Conservation (phyloP, 257 asterid species). For the Linderniella brevidens region DNA sequence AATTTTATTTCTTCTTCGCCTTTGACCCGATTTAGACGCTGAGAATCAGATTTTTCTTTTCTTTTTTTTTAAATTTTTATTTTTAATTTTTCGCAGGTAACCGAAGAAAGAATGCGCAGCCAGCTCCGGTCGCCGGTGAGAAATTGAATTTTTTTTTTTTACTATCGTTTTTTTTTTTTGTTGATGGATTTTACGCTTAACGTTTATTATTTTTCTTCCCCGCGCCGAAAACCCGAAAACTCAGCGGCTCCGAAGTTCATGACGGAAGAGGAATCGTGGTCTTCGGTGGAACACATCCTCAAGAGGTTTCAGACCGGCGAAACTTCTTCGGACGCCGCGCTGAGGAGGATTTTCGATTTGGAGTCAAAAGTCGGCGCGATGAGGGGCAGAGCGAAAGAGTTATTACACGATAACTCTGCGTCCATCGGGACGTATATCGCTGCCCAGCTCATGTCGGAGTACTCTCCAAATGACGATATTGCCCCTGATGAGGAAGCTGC, state of each 20-base stretch:
- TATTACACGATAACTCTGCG: slow-evolving; percentile 33
- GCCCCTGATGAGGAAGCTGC: slow-evolving; percentile 28
- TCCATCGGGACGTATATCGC: slow-evolving; percentile 25
- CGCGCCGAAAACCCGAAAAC: too few species aligned
- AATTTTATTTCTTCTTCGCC: slow-evolving; percentile 4
- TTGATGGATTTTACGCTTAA: too few species aligned
- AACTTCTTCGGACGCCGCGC: slow-evolving; percentile 21
- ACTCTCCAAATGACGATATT: slow-evolving; percentile 15
- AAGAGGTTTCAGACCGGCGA: slow-evolving; percentile 21
- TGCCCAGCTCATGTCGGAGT: slow-evolving; percentile 34
- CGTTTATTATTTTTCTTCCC: too few species aligned
- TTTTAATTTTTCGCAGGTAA: too few species aligned
- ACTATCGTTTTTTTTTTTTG: too few species aligned
- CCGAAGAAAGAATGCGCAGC: too few species aligned
- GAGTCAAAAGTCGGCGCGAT: slow-evolving; percentile 26
- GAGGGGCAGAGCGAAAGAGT: slow-evolving; percentile 28
- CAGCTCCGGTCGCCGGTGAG: slow-evolving; percentile 19
- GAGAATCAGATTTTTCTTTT: slow-evolving; percentile 2
- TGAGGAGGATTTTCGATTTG: slow-evolving; percentile 30
- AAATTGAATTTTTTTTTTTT: slow-evolving; percentile 6
- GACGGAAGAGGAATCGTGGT: slow-evolving; percentile 21
- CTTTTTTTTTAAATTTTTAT: neutral
- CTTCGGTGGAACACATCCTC: slow-evolving; percentile 20
- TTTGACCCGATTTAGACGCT: slow-evolving; percentile 5
- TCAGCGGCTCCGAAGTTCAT: slow-evolving; percentile 15